These are phyloP conservation scores for Pyrenochaeta sp. DNA, from an alignment of 2,329 filamentous ascomycete species.

Conservation along the genomic window DNA sequence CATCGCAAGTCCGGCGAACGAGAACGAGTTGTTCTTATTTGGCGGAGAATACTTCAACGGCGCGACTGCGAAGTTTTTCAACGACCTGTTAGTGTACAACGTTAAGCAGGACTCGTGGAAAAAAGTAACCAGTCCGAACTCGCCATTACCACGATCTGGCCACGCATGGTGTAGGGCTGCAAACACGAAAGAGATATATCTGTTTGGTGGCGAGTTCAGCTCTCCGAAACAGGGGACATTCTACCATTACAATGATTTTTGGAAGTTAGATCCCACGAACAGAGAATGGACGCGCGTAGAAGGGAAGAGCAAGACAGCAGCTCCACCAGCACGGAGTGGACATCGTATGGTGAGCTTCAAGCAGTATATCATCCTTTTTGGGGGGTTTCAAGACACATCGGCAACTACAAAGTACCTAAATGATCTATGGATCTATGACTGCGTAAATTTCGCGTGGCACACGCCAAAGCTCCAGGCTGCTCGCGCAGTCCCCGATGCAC, in stretches of 20 bases:
- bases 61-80: constrained; percentile 76
- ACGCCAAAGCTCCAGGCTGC: constrained; percentile 77
- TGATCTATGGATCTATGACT: constrained; percentile 97
- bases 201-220: constrained; percentile 97
- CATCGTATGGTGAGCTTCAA: constrained; percentile 98
- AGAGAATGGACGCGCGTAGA: constrained; percentile 94
- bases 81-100: constrained; percentile 73
- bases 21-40: constrained; percentile 88
- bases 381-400: constrained; percentile 96
- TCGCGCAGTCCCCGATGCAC: constrained; percentile 85
- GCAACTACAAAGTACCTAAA: constrained; percentile 93
- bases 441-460: constrained; percentile 84
- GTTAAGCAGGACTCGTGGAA: constrained; percentile 91
- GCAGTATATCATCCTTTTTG: constrained; percentile 94
- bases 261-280: constrained; percentile 83
- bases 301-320: constrained; percentile 77
- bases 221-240: constrained; percentile 98
- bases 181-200: constrained; percentile 84
- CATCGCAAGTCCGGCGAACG: constrained; percentile 84
- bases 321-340: constrained; percentile 85
- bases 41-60: constrained; percentile 98
- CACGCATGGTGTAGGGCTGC: constrained; percentile 94
- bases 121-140: constrained; percentile 87
- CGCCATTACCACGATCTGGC: constrained; percentile 86
- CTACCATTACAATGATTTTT: constrained; percentile 99